Evolutionary conservation across 345 rosid species (phyloP), one percentile per base, ranked within the genome.

Genomic region (Jatropha curcas): DNA sequence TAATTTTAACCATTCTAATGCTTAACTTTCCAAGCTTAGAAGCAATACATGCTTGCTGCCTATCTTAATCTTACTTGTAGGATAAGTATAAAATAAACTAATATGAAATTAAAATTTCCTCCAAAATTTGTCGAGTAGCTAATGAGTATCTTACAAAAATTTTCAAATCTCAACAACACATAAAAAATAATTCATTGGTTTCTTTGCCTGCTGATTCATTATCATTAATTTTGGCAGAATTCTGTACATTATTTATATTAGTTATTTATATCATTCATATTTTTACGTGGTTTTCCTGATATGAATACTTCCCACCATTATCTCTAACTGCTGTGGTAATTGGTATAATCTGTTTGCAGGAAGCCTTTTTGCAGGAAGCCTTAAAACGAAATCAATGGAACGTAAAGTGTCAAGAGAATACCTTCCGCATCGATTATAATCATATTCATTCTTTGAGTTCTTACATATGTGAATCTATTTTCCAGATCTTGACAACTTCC

Each of bases 341-440:
- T n/a, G n/a, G n/a, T n/a, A n/a, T 48, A 51, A 25, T 39, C 46
- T 3, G 43, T 48, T 22, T 27, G 31, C 92, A 90, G 96, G 96
- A 86, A 82, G 83, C 89, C 51, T 95, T 95, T 86, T n/a, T n/a
- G n/a, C n/a, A n/a, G n/a, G n/a, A n/a, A n/a, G n/a, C n/a, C n/a
- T n/a, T n/a, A n/a, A n/a, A n/a, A n/a, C n/a, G 84, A 81, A 81
- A 60, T 73, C 81, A 89, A 91, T 95, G 99, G 84, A 83, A 72
- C 87, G 99, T 92, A n/a, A 83, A 88, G 96, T 84, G 43, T 20
- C 22, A 10, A 19, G 10, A 39, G 43, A n/a, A 39, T 8, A 39
- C n/a, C 6, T 39, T 12, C 10, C 10, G 43, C 0, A 39, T 39
- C 43, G 7, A 6, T 1, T 28, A 14, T 48, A 8, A 41, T 60